Percentiles rank a stretch among this genome's conserved stretches.
Evolutionary conservation across 345 rosid genomes (phyloP).

Genomic region (Triadica sebifera): DNA sequence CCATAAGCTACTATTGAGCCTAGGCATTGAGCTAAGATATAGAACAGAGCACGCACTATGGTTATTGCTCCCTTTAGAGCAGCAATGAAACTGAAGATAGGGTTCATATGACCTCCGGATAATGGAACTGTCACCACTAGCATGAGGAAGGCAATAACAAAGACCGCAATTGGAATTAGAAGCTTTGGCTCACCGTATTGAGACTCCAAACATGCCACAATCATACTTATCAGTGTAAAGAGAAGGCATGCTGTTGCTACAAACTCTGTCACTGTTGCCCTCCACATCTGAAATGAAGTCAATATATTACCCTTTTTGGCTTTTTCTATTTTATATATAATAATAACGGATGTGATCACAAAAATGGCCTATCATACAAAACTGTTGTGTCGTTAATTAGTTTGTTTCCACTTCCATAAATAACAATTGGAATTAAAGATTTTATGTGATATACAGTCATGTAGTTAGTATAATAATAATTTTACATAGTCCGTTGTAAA

Average conservation of each 20-base stretch:
- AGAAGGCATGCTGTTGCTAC: constrained; percentile 43
- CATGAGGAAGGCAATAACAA: constrained; percentile 21
- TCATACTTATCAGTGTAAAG: constrained; percentile 33
- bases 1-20: constrained; percentile 32
- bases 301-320: too few relatives aligned
- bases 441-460: too few relatives aligned
- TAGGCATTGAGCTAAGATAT: constrained; percentile 41
- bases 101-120: constrained; percentile 49
- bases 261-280: constrained; percentile 40
- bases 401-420: too few relatives aligned
- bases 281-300: constrained; percentile 41
- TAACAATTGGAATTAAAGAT: too few relatives aligned
- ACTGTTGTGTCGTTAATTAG: too few relatives aligned
- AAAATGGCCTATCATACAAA: too few relatives aligned
- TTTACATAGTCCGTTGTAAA: too few relatives aligned
- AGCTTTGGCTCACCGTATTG: constrained; percentile 17
- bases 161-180: constrained; percentile 35
- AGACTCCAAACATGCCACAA: constrained; percentile 13
- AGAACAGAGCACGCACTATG: constrained; percentile 33
- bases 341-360: too few relatives aligned
- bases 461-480: too few relatives aligned
- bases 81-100: constrained; percentile 36
- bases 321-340: too few relatives aligned
- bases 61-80: constrained; percentile 41
- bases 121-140: constrained; percentile 38